Base-by-base conservation (phyloP, 2,329 filamentous ascomycete genomes). In the Nothophoma quercina region DNA sequence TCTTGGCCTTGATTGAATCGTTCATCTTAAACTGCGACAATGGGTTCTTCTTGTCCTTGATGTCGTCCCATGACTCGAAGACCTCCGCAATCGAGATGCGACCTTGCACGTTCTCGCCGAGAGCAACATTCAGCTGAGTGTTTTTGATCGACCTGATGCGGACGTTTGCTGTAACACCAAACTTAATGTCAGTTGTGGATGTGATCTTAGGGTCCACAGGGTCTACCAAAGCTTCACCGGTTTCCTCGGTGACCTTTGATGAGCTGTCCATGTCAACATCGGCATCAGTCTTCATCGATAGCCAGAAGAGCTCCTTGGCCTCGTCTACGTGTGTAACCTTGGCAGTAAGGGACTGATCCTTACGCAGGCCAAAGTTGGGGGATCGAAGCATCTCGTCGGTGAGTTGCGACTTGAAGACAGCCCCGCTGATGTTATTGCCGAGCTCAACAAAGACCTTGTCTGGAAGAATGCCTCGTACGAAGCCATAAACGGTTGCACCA, bases 361-460 rank as follows among this genome's bases (percentile, higher is more conserved):
- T 89, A 49, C 86, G 83, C 72, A 96, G 78, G 13, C 92, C 93
- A 74, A 96, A 98, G 50, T 90, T 85, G 3, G 87, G 83, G 59
- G 88, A 80, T 10, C 81, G 78, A 38, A 86, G 82, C 58, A 85
- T 84, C 29, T 91, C 89, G n/a, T 85, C 81, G 2, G 88, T 81
- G 39, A 99, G 80, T 66, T 92, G 87, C 16, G 85, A 85, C 75
- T 90, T 93, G 29, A 92, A 91, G 23, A 97, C 78, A 33, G 97
- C 78, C 12, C 90, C 93, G 36, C 86, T 89, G 15, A 96, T 76
- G 26, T 85, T 86, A 63, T 87, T 89, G 32, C 87, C 86, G 72
- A 97, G 97, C 67, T 96, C 88, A n/a, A 97, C 84, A 66, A 96
- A 98, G 9, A 93, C 81, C 34, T 90, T 91, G 7, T 88, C 90